These are phyloP conservation scores for Leucosporidium yakuticum DNA, from an alignment of 768 basidiomycete species.

Conservation along the genomic window DNA sequence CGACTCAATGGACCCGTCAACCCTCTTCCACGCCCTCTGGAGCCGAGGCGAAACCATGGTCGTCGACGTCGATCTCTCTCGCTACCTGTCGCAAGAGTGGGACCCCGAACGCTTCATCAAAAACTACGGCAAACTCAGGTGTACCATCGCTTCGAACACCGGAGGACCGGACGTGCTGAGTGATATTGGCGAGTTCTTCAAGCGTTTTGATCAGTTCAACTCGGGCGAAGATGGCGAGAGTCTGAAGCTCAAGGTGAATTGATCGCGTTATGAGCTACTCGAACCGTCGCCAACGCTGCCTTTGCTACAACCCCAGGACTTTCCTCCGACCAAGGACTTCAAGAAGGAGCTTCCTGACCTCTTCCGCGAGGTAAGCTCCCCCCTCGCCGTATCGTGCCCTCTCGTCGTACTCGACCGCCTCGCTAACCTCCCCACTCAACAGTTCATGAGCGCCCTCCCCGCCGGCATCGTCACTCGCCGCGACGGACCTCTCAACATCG, in stretches of 20 bases:
- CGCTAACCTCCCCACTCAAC: not conserved
- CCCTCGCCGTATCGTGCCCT: not conserved
- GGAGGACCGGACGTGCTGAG: slow-evolving; percentile 53
- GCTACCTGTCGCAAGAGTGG: slow-evolving; percentile 67
- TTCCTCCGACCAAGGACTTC: slow-evolving; percentile 85
- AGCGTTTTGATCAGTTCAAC: slow-evolving; percentile 63
- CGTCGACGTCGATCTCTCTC: slow-evolving; percentile 57
- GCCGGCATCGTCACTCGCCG: slow-evolving; percentile 84
- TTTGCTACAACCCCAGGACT: too few relatives aligned
- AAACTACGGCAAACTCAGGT: slow-evolving; percentile 58
- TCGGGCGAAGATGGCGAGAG: slow-evolving; percentile 39
- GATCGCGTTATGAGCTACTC: too few relatives aligned
- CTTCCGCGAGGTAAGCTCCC: slow-evolving; percentile 56
- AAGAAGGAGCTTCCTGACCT: slow-evolving; percentile 73
- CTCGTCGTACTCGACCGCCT: not conserved
- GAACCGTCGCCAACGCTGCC: too few relatives aligned
- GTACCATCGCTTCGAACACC: slow-evolving; percentile 51
- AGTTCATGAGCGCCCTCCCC: slow-evolving; percentile 70
- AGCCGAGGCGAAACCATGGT: slow-evolving; percentile 66
- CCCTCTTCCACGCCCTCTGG: slow-evolving; percentile 66
- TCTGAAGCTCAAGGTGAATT: slow-evolving; percentile 68
- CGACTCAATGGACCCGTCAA: slow-evolving; percentile 9
- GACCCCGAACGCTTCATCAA: slow-evolving; percentile 72
- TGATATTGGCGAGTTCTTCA: slow-evolving; percentile 73
- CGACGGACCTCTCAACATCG: slow-evolving; percentile 81